Evolutionary conservation across 192 early-diverging fungal genomes (phyloP).

Genomic region (Rhizophagus sp.): DNA sequence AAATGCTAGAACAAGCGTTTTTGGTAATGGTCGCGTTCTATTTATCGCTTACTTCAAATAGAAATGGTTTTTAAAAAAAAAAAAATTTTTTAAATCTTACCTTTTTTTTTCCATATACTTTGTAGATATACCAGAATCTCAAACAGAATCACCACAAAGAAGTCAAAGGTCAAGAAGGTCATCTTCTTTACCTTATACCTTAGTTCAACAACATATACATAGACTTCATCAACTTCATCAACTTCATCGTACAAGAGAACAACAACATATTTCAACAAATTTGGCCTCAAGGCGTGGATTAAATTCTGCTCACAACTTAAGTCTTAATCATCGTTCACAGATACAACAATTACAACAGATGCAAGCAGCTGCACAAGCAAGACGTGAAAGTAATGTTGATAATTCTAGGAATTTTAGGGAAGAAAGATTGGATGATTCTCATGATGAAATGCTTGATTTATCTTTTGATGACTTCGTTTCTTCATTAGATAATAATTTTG

Average conservation of each 20-base stretch:
- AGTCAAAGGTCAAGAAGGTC: neutral
- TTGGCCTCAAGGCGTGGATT: slow-evolving; percentile 17
- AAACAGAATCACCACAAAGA: neutral
- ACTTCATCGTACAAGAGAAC: slow-evolving; percentile 29
- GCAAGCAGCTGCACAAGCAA: neutral
- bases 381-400: neutral
- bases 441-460: neutral
- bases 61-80: too few relatives aligned
- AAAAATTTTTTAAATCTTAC: too few relatives aligned
- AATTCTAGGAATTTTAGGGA: neutral
- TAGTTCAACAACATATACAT: slow-evolving; percentile 24
- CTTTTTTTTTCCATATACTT: neutral
- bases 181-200: slow-evolving; percentile 1
- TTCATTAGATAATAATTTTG: neutral
- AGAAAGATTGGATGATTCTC: neutral
- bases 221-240: slow-evolving; percentile 28
- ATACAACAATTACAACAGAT: neutral
- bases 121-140: neutral
- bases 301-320: slow-evolving; percentile 19
- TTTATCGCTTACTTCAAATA: neutral
- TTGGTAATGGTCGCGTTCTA: slow-evolving; percentile 21
- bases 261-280: slow-evolving; percentile 8
- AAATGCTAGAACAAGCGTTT: slow-evolving; percentile 21
- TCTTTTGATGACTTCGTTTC: slow-evolving; percentile 3
- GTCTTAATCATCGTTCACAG: slow-evolving; percentile 17